Evolutionary conservation across 345 rosid species (phyloP).

Genomic region (Cardiospermum halicacabum): DNA sequence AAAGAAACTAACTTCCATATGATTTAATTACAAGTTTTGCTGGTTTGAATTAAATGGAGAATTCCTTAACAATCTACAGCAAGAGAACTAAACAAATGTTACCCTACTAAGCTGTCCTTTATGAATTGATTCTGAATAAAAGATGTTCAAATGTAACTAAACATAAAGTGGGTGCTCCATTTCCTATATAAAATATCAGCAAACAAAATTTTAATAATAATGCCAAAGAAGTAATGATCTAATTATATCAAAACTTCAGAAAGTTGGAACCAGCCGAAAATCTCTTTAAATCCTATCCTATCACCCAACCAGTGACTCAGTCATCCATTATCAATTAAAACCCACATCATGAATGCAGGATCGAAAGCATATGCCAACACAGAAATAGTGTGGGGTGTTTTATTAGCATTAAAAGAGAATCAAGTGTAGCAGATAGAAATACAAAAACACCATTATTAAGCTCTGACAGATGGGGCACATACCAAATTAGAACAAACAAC

Average conservation of each 20-base stretch:
- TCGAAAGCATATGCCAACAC: background rate
- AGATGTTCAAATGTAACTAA: no score
- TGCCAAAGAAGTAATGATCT: background rate
- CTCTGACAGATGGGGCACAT: slow-evolving; percentile 15
- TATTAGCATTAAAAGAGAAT: background rate
- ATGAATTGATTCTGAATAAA: no score
- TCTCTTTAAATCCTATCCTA: background rate
- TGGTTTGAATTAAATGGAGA: no score
- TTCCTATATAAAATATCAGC: background rate
- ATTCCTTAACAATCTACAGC: no score
- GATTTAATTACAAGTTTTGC: no score
- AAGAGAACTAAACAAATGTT: no score
- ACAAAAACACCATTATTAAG: background rate
- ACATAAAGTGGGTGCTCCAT: background rate
- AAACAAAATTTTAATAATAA: background rate
- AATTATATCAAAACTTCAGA: background rate
- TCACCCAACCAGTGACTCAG: background rate
- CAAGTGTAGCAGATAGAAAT: background rate
- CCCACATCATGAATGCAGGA: background rate
- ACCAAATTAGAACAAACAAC: slow-evolving; percentile 97
- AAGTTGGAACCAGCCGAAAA: background rate
- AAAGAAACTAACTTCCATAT: no score
- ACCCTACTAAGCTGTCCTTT: no score
- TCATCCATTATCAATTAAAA: background rate
- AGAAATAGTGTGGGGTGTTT: background rate